These are phyloP conservation scores for Komagataea norvegica DNA, from an alignment of 1,139 yeast genomes.

Conservation along the genomic window DNA sequence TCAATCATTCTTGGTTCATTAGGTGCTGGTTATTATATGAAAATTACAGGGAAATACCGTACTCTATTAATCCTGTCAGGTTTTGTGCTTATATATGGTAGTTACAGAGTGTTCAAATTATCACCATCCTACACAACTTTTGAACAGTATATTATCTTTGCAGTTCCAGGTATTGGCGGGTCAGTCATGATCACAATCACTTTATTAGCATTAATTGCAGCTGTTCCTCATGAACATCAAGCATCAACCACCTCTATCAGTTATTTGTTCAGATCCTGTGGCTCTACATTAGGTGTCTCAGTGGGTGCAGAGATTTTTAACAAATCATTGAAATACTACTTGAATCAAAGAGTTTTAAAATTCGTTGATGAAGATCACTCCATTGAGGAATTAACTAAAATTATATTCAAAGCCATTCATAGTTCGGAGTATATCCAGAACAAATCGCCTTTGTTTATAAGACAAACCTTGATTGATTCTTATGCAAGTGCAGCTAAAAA, in stretches of 20 bases:
- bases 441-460: constrained; percentile 45
- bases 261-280: constrained; percentile 70
- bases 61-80: constrained; percentile 44
- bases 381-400: constrained; percentile 34
- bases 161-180: constrained; percentile 54
- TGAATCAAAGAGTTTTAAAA: constrained; percentile 25
- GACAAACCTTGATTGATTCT: constrained; percentile 40
- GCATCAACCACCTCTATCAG: constrained; percentile 73
- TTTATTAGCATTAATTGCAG: constrained; percentile 60
- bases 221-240: constrained; percentile 55
- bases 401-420: constrained; percentile 48
- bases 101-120: constrained; percentile 35
- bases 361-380: constrained; percentile 30
- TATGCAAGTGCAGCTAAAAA: constrained; percentile 49
- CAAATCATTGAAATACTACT: constrained; percentile 29
- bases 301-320: constrained; percentile 64
- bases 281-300: constrained; percentile 67
- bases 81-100: constrained; percentile 43
- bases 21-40: constrained; percentile 67
- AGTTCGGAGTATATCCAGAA: constrained; percentile 51
- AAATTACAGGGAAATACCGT: constrained; percentile 62
- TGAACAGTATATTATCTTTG: constrained; percentile 29
- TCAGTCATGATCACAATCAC: constrained; percentile 63
- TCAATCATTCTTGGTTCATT: constrained; percentile 70
- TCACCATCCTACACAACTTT: constrained; percentile 33